Percentiles rank a stretch among this genome's conserved stretches.
phyloP scores from a whole-genome alignment of 768 basidiomycete species.

The Thelephora ganbajun region DNA sequence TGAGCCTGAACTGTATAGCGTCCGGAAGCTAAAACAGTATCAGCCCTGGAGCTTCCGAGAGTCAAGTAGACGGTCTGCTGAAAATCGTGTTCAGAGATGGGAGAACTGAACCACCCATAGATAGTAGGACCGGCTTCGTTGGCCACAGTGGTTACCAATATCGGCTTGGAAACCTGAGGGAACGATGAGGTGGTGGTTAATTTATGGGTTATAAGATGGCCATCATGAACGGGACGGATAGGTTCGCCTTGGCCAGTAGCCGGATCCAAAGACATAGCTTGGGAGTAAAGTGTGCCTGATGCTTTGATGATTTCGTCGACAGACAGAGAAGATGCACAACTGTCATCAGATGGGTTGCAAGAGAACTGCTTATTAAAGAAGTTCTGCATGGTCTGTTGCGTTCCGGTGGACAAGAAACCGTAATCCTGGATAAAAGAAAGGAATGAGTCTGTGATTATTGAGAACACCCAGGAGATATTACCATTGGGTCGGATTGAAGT shows the following conservation, averaged over 20 bases:
- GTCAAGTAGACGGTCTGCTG: slow-evolving; percentile 22
- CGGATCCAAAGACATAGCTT: slow-evolving; percentile 31
- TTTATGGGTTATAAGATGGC: slow-evolving; percentile 51
- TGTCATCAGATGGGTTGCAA: slow-evolving; percentile 29
- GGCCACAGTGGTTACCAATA: slow-evolving; percentile 57
- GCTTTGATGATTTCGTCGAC: slow-evolving; percentile 38
- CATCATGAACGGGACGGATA: slow-evolving; percentile 55
- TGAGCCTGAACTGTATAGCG: slow-evolving; percentile 28
- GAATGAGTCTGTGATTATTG: not conserved
- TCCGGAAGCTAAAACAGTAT: slow-evolving; percentile 26
- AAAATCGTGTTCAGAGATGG: slow-evolving; percentile 28
- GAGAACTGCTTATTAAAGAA: slow-evolving; percentile 33
- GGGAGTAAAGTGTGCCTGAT: slow-evolving; percentile 29
- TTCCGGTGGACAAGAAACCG: slow-evolving; percentile 45
- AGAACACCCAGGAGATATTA: slow-evolving; percentile 16
- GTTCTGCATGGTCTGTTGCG: slow-evolving; percentile 39
- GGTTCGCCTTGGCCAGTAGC: slow-evolving; percentile 41
- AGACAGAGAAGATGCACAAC: slow-evolving; percentile 39
- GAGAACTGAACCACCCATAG: slow-evolving; percentile 25
- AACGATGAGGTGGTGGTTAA: slow-evolving; percentile 48
- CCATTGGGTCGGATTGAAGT: slow-evolving; percentile 82
- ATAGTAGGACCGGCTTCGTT: slow-evolving; percentile 65
- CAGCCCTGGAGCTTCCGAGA: slow-evolving; percentile 34
- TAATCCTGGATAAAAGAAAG: slow-evolving; percentile 37
- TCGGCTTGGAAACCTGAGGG: slow-evolving; percentile 44